Base-by-base conservation (phyloP, 176 grass and related monocot genomes). In the Lolium multiflorum region DNA sequence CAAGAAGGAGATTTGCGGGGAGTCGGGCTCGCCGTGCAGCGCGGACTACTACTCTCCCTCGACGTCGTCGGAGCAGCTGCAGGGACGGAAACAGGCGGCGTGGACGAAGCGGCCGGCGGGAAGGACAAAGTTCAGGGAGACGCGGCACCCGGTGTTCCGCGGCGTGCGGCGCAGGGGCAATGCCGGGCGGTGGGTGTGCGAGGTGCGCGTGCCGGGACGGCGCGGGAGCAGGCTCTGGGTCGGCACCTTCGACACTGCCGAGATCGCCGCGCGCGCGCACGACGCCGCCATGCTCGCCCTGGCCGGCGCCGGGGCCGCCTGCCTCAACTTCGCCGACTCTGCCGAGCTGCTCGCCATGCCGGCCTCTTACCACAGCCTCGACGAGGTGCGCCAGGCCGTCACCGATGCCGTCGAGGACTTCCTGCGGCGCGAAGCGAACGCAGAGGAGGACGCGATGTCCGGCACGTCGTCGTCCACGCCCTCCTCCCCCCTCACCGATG, bases 81-180 rank as follows among this genome's bases (percentile, higher is more conserved):
- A 60, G 31, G 41, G 41, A 8, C 28, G 7, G 31, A 51, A 50
- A 43, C 71, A 64, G 4, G 89, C 78, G 37, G 76, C 81, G 38
- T 84, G 87, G 26, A 92, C 90, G 26, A 97, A 97, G 90, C 80
- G 92, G 0, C 92, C 85, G 4, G 90, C 86, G 8, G 92, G 95
- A 6, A 66, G 92, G 12, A 97, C 88, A 83, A 97, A 97, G 84
- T 97, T 97, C 77, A 70, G 87, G 37, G 95, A 97, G 86, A 97
- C 95, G 61, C 88, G 95, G 25, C 95, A 97, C 85, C 92, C 90
- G 13, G 86, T 97, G 51, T 97, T 81, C 81, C 90, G 78, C 58
- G 95, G 95, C 57, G 95, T 97, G 79, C 90, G 95, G 3, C 83
- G 82, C 57, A 21, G 57, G 57, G 87, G 82, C 81, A 59, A 43